Conservation (phyloP, 805 yeast species). For the Nakazawaea holstii region DNA sequence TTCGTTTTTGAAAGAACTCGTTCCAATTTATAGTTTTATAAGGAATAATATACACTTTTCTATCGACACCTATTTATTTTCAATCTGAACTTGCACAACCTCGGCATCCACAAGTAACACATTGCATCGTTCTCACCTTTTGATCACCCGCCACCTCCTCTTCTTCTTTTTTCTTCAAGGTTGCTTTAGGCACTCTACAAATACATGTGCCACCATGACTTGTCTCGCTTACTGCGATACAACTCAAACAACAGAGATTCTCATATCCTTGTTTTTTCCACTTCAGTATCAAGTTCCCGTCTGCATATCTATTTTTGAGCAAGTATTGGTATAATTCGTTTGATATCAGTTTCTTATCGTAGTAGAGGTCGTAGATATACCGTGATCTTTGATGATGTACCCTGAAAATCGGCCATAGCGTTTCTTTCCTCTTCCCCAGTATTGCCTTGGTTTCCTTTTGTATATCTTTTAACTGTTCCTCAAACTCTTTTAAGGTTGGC, state of each 20-base stretch:
- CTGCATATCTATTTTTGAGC: conserved; percentile 59
- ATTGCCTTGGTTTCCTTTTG: conserved; percentile 27
- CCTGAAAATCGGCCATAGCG: conserved; percentile 65
- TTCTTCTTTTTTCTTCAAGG: conserved; percentile 29
- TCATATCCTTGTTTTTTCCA: conserved; percentile 66
- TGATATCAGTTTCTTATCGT: conserved; percentile 63
- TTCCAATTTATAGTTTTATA: not conserved
- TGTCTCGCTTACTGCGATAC: conserved; percentile 61
- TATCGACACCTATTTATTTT: conserved; percentile 1
- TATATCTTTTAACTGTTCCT: conserved; percentile 49
- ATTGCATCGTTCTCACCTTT: conserved; percentile 38
- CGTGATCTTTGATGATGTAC: conserved; percentile 72
- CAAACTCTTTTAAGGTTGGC: conserved; percentile 59
- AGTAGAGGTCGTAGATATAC: conserved; percentile 69
- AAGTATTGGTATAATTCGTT: conserved; percentile 70
- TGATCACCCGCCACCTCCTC: conserved; percentile 21
- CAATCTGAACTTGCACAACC: conserved; percentile 80
- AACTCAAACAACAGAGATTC: conserved; percentile 73
- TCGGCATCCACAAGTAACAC: conserved; percentile 78
- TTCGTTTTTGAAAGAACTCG: conserved; percentile 7
- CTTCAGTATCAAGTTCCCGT: conserved; percentile 70
- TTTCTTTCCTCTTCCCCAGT: conserved; percentile 42
- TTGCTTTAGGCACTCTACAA: conserved; percentile 76
- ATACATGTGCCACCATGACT: conserved; percentile 70
- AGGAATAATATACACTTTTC: not conserved